Percentiles rank a stretch among this genome's conserved stretches.
These are phyloP conservation scores for Pulveroboletus sp. DNA, from an alignment of 768 basidiomycete genomes.

Conservation along the genomic window DNA sequence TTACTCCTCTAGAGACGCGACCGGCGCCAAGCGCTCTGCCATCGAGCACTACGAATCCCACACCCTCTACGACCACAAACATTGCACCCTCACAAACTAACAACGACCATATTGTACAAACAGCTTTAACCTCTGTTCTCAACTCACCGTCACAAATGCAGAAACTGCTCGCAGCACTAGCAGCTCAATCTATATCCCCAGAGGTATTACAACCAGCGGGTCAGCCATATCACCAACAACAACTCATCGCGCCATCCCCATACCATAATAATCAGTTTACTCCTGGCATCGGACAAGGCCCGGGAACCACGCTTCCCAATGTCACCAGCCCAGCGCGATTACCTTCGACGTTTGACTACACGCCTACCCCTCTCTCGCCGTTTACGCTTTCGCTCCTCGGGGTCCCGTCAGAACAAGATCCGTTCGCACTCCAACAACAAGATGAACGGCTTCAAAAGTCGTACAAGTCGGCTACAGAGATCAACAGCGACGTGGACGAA, in stretches of 20 bases:
- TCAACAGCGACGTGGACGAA: conserved; percentile 71
- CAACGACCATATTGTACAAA: conserved; percentile 47
- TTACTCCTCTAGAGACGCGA: conserved; percentile 14
- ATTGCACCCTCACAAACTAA: conserved; percentile 21
- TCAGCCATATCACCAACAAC: conserved; percentile 21
- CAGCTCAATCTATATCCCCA: conserved; percentile 22
- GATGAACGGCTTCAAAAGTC: conserved; percentile 47
- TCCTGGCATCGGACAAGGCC: neutral
- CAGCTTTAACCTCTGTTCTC: conserved; percentile 49
- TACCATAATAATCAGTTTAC: conserved; percentile 15
- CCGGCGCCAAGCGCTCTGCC: conserved; percentile 12
- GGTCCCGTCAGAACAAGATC: conserved; percentile 27
- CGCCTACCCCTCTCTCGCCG: conserved; percentile 22
- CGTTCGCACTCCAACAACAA: conserved; percentile 35
- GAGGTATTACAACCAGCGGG: conserved; percentile 19
- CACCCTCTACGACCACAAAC: conserved; percentile 9
- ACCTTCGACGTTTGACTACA: conserved; percentile 22
- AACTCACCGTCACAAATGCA: conserved; percentile 55
- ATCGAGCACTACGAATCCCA: conserved; percentile 8
- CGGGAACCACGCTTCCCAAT: conserved; percentile 5
- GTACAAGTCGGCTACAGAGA: conserved; percentile 61
- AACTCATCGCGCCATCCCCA: conserved; percentile 29
- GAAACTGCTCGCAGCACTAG: conserved; percentile 48
- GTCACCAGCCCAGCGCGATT: conserved; percentile 8
- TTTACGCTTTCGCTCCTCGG: conserved; percentile 25